Evolutionary conservation across 129 eudicot genomes (phyloP).

Genomic region (Centella asiatica): DNA sequence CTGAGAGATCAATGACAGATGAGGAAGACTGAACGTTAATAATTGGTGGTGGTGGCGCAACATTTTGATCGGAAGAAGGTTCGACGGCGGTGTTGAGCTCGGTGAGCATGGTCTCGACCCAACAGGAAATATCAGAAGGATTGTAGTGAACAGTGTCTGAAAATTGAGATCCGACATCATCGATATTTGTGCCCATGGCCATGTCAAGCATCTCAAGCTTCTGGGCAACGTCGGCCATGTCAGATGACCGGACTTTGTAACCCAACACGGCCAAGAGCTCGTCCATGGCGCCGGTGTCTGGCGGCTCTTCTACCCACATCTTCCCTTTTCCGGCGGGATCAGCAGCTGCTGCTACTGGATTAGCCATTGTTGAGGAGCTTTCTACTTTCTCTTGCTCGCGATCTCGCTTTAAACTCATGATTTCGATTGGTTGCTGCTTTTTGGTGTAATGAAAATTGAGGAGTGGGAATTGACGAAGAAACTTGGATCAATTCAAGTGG

Average conservation of each 20-base stretch:
- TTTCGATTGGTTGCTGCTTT: neutral
- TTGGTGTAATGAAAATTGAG: neutral
- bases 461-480: slow-evolving; percentile 9
- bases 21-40: slow-evolving; percentile 19
- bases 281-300: slow-evolving; percentile 63
- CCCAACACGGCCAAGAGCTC: slow-evolving; percentile 71
- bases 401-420: slow-evolving; percentile 41
- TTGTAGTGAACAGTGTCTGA: slow-evolving; percentile 63
- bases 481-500: slow-evolving; percentile 24
- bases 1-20: slow-evolving; percentile 29
- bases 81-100: slow-evolving; percentile 32
- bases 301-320: slow-evolving; percentile 28
- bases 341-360: neutral
- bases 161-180: slow-evolving; percentile 44
- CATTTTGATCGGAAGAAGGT: slow-evolving; percentile 10
- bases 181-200: slow-evolving; percentile 52
- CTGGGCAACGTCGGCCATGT: slow-evolving; percentile 71
- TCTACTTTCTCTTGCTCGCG: slow-evolving; percentile 43
- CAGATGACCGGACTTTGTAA: slow-evolving; percentile 64
- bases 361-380: slow-evolving; percentile 19
- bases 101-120: slow-evolving; percentile 63
- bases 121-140: slow-evolving; percentile 71
- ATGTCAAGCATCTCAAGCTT: slow-evolving; percentile 67
- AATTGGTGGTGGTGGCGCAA: slow-evolving; percentile 12
- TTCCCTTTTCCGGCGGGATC: slow-evolving; percentile 21